Base-by-base conservation (phyloP, 2,329 filamentous ascomycete species). In the Verticillium longisporum region DNA sequence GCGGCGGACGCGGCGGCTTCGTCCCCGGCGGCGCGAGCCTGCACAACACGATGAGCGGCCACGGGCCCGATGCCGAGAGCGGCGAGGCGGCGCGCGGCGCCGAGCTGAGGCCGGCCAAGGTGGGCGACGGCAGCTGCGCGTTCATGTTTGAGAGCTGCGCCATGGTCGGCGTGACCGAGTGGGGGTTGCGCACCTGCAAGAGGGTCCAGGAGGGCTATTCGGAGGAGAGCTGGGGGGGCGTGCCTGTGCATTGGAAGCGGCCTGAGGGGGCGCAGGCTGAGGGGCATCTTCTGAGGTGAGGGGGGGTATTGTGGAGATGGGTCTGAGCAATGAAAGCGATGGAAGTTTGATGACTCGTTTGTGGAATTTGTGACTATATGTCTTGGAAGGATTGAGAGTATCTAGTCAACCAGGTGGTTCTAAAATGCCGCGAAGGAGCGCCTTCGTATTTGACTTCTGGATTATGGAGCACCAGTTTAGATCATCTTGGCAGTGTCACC, bases 221-320 rank as follows among this genome's bases (percentile, higher is more conserved):
- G 70, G 85, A 87, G 61, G 89, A 96, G 78, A 93, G 90, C 71
- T 97, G 92, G 92, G 86, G 80, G 33, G 82, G 83, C 0, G 75
- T 90, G 59, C 83, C 84, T 73, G 80, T 86, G 54, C 84, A 89
- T 69, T 90, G 88, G 80, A 74, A 75, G 69, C 69, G 68, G 67
- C 78, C 80, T 0, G 73, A 74, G 41, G 75, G 72, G 1, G 68
- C 59, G 7, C 59, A 38, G 13, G 60, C 58, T 0, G 66, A 69
- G 13, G 64, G 61, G 5, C 71, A 75, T 56, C 60, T 74, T 38
- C 60, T 75, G 32, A 67, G 69, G 61, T 72, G 57, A 63, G 58
- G 55, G 32, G n/a, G n/a, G n/a, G n/a, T n/a, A n/a, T n/a, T n/a
- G n/a, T n/a, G n/a, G n/a, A n/a, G n/a, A n/a, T n/a, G n/a, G n/a